A percentile compares a stretch with the other conserved stretches of the same genome.
Evolutionary conservation across 495 filamentous ascomycete species (phyloP).

Genomic region (Pseudevernia furfuracea): DNA sequence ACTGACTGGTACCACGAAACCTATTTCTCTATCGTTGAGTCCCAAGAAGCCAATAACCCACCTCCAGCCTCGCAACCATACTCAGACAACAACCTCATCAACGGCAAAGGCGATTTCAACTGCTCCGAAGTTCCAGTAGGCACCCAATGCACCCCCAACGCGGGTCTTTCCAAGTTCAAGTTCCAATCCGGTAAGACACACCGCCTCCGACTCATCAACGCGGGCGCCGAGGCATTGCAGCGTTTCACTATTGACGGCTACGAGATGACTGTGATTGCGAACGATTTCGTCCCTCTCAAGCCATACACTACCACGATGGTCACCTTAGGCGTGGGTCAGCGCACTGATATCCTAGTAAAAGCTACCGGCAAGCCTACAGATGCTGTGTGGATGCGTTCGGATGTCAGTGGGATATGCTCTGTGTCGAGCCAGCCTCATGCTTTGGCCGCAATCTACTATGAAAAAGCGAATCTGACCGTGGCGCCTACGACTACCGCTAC

Average conservation of each 20-base stretch:
- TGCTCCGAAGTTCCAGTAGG: slow-evolving; percentile 8
- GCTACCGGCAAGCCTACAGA: slow-evolving; percentile 27
- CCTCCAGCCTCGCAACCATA: neutral
- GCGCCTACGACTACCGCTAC: slow-evolving; percentile 22
- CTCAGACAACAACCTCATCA: slow-evolving; percentile 35
- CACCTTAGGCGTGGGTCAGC: slow-evolving; percentile 26
- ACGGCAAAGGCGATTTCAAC: slow-evolving; percentile 32
- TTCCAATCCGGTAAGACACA: slow-evolving; percentile 42
- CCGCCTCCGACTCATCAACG: slow-evolving; percentile 49
- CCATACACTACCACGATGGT: slow-evolving; percentile 28
- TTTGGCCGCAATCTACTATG: slow-evolving; percentile 38
- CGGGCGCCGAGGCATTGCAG: slow-evolving; percentile 39
- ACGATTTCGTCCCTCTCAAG: slow-evolving; percentile 35
- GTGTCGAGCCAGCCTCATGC: slow-evolving; percentile 24
- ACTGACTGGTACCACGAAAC: too few relatives aligned
- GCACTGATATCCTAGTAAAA: slow-evolving; percentile 37
- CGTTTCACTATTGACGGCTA: slow-evolving; percentile 35
- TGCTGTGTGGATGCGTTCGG: slow-evolving; percentile 37
- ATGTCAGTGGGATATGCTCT: slow-evolving; percentile 17
- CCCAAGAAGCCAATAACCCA: too few relatives aligned
- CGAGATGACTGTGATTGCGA: slow-evolving; percentile 33
- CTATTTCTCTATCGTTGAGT: too few relatives aligned
- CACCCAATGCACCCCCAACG: slow-evolving; percentile 29
- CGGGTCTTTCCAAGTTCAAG: slow-evolving; percentile 33
- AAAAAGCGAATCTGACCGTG: slow-evolving; percentile 28